Evolutionary conservation across 2,329 filamentous ascomycete species (phyloP).

Genomic region (Bipolaris cookei): DNA sequence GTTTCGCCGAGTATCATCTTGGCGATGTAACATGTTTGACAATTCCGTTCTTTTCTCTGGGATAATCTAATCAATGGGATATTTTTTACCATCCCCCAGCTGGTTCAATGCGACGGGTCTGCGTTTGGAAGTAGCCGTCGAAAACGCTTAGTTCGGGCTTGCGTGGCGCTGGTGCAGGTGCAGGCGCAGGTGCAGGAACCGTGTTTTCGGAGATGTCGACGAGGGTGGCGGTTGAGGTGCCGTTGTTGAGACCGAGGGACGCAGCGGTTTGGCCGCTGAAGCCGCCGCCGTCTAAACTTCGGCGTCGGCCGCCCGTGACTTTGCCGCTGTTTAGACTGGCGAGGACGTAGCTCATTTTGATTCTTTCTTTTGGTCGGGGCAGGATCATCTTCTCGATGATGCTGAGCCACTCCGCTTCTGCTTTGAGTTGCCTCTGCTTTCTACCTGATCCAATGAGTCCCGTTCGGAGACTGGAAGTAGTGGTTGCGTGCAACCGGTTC

Average conservation of each 20-base stretch:
- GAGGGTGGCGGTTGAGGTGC: conserved; percentile 17
- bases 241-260: conserved; percentile 25
- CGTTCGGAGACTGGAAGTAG: conserved; percentile 39
- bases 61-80: no score
- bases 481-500: conserved; percentile 40
- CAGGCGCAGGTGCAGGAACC: neutral
- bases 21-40: conserved; percentile 8
- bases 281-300: conserved; percentile 46
- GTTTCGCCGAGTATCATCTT: conserved; percentile 25
- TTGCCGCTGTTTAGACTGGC: conserved; percentile 39
- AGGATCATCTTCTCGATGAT: conserved; percentile 48
- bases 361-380: conserved; percentile 41
- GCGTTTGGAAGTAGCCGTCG: conserved; percentile 46
- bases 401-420: conserved; percentile 44
- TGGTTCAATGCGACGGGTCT: conserved; percentile 33
- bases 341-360: conserved; percentile 44
- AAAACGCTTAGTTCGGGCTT: conserved; percentile 45
- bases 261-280: conserved; percentile 40
- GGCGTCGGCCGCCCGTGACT: conserved; percentile 34
- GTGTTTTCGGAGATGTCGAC: conserved; percentile 23
- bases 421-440: conserved; percentile 41
- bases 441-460: conserved; percentile 40
- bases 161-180: conserved; percentile 13
- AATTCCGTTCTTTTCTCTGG: neutral
- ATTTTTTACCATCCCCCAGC: conserved; percentile 29